Conservation (phyloP, 768 basidiomycete species). For the Mycena venus region DNA sequence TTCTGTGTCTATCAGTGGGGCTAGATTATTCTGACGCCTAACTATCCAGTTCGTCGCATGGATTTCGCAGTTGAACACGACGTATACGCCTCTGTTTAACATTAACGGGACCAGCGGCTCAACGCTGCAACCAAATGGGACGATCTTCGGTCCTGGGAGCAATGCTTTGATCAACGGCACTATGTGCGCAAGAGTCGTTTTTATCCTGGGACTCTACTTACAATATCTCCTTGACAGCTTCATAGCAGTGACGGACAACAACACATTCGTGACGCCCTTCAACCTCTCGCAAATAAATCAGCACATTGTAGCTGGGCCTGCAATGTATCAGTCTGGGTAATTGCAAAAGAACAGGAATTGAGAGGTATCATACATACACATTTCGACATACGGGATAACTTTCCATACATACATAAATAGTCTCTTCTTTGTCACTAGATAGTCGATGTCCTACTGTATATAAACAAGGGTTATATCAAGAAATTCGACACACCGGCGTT, state of each 20-base stretch:
- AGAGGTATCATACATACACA: too few relatives aligned
- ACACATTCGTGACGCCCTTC: slow-evolving; percentile 69
- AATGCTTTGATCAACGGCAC: slow-evolving; percentile 66
- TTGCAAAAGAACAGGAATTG: too few relatives aligned
- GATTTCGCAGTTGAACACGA: slow-evolving; percentile 73
- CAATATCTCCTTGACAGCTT: slow-evolving; percentile 47
- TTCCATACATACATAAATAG: too few relatives aligned
- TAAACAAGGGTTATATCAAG: too few relatives aligned
- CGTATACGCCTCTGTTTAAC: slow-evolving; percentile 64
- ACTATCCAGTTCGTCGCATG: slow-evolving; percentile 61
- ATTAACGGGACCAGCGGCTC: slow-evolving; percentile 57
- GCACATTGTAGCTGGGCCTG: slow-evolving; percentile 70
- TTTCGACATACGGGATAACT: too few relatives aligned
- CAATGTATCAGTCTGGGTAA: slow-evolving; percentile 64
- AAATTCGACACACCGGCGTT: too few relatives aligned
- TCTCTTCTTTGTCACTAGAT: too few relatives aligned
- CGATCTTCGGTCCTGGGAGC: slow-evolving; percentile 57
- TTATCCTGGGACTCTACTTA: neutral
- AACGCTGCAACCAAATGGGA: slow-evolving; percentile 63
- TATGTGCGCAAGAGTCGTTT: slow-evolving; percentile 43
- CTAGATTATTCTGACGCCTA: neutral
- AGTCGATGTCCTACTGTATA: too few relatives aligned
- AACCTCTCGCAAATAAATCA: slow-evolving; percentile 65
- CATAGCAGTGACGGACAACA: slow-evolving; percentile 61
- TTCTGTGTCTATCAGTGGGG: neutral